Percentiles rank a stretch among this genome's conserved stretches.
phyloP scores from a whole-genome alignment of 495 filamentous ascomycete species.

The Penicillium verhagenii region DNA sequence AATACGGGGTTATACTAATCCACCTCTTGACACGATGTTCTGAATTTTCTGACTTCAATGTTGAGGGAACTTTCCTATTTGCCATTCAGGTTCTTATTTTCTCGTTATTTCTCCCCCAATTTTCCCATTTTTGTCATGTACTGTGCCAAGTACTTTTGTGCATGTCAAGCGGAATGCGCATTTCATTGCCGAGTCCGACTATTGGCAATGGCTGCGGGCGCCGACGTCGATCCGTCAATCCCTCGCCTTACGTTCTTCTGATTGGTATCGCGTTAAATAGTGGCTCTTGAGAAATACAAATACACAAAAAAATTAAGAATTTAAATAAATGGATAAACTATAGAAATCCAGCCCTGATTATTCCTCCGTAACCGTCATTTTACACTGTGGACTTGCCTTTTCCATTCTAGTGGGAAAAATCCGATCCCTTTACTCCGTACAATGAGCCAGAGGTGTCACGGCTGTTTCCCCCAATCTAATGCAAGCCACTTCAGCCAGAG shows the following conservation, averaged over 20 bases:
- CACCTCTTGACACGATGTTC: too few species aligned
- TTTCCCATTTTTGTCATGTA: background rate
- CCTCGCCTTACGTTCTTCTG: conserved; percentile 34
- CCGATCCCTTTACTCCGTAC: conserved; percentile 16
- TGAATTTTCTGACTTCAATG: too few species aligned
- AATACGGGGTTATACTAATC: too few species aligned
- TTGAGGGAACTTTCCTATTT: too few species aligned
- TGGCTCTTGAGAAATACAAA: conserved; percentile 1
- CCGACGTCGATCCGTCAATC: conserved; percentile 44
- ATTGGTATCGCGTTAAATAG: conserved; percentile 26
- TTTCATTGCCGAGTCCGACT: conserved; percentile 37
- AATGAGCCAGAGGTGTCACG: background rate
- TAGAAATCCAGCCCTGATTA: background rate
- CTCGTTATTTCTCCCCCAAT: too few species aligned
- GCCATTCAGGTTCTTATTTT: too few species aligned
- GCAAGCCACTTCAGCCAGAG: conserved; percentile 33
- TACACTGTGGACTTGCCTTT: conserved; percentile 1
- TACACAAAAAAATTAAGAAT: conserved; percentile 2
- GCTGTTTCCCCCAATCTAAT: conserved; percentile 28
- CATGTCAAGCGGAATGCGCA: conserved; percentile 29
- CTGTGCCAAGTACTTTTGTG: conserved; percentile 12
- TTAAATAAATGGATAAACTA: background rate
- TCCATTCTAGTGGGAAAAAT: conserved; percentile 8
- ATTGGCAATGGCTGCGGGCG: conserved; percentile 45
- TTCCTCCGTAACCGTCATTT: background rate